Evolutionary conservation across 2,329 filamentous ascomycete genomes (phyloP), one percentile per base, ranked within the genome.

Genomic region (Aquanectria penicillioides): DNA sequence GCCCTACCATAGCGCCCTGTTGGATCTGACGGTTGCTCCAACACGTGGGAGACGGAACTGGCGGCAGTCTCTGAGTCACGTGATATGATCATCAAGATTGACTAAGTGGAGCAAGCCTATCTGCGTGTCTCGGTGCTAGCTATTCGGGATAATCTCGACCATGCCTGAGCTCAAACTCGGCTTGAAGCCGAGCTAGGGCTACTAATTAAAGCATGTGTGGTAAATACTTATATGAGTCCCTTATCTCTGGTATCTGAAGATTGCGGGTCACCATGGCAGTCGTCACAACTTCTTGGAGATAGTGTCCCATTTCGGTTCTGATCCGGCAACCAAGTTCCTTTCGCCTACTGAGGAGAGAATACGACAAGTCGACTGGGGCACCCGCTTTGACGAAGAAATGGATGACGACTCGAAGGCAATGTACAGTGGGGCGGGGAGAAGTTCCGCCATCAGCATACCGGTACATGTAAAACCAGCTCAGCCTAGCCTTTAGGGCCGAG

Each of bases 381-480:
- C 18, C 15, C 26, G 36, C 18, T 26, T 37, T 49, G 28, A 43
- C n/a, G 25, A 43, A 23, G 13, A 17, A 54, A 67, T 68, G 56
- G 31, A 69, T 69, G 66, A 64, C 66, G 64, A 66, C 31, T 48
- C 47, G 43, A 47, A 40, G 18, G 18, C 7, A n/a, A 23, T 20
- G 15, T 41, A 43, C 38, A 59, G 64, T 62, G 66, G 66, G 66
- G 62, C 60, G 48, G 47, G 57, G 18, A 58, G 55, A 51, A 22
- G 48, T 57, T 59, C 66, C 62, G 52, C 20, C 44, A 17, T 52
- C 60, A 54, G 53, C 46, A 62, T 53, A 36, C 33, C 53, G 47
- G 49, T 36, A 44, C 37, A 41, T 22, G 36, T 33, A 20, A 65
- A 57, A 31, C 23, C 22, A 43, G 38, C 25, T 59, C 40, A 43